Evolutionary conservation across 2,329 filamentous ascomycete genomes (phyloP).

Genomic region (Aspergillus caelatus): DNA sequence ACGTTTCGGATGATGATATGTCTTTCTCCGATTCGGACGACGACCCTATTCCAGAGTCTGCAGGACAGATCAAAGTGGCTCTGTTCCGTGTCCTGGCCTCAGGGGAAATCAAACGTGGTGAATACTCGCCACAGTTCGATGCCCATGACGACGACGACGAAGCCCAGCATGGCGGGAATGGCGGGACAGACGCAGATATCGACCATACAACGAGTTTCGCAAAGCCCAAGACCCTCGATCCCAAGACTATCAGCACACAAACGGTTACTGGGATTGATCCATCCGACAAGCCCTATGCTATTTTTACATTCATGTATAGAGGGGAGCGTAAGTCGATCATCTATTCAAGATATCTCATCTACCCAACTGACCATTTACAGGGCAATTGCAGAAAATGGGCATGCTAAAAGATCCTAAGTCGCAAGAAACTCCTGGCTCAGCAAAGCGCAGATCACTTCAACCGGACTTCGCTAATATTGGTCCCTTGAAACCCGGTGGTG

Average conservation of each 20-base stretch:
- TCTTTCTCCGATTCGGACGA: conserved; percentile 75
- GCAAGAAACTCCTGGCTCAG: conserved; percentile 58
- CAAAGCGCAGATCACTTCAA: conserved; percentile 80
- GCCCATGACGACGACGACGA: conserved; percentile 93
- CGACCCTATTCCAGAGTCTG: conserved; percentile 83
- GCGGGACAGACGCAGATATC: conserved; percentile 74
- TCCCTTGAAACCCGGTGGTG: conserved; percentile 82
- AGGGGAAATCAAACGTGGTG: conserved; percentile 95
- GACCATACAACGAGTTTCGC: conserved; percentile 98
- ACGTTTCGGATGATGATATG: conserved; percentile 69
- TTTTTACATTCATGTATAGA: conserved; percentile 97
- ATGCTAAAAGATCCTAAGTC: conserved; percentile 72
- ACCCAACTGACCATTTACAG: conserved; percentile 47
- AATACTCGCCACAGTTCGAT: conserved; percentile 97
- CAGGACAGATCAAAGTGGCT: conserved; percentile 97
- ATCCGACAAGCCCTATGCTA: conserved; percentile 92
- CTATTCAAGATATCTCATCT: not conserved
- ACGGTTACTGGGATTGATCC: conserved; percentile 98
- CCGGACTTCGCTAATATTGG: conserved; percentile 84
- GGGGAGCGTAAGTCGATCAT: conserved; percentile 74
- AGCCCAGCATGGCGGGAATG: conserved; percentile 56
- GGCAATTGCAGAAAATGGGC: conserved; percentile 95
- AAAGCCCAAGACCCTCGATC: conserved; percentile 92
- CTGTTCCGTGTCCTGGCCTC: conserved; percentile 94
- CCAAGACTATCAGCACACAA: conserved; percentile 96